Base-by-base conservation (phyloP, 345 rosid genomes). In the Rhodomyrtus tomentosa region DNA sequence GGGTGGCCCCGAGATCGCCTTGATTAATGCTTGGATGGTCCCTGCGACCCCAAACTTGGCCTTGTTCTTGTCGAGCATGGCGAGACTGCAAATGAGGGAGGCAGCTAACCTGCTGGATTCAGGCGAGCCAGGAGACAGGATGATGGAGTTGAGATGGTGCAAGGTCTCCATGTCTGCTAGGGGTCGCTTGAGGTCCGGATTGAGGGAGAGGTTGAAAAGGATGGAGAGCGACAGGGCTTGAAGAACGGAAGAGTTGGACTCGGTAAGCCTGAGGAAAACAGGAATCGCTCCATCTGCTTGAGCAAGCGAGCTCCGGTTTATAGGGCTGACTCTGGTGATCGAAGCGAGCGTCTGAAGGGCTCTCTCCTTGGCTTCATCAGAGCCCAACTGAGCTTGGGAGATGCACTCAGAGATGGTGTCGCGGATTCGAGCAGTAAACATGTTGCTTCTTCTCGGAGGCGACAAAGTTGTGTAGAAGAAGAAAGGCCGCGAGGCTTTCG, bases 11-110 rank as follows among this genome's bases (percentile, higher is more conserved):
- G 90, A 88, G 51, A 92, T 55, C 1, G 86, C 88, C 76, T 85
- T 76, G 24, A 92, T 85, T 7, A 93, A 84, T 20, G 87, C 72
- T 50, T 89, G 92, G 85, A 92, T 36, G 4, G 95, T 91, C 0
- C 93, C 93, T 0, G 91, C 92, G 4, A 91, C 93, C 3, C 96
- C 95, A 40, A 93, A 92, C 88, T 88, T 92, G 82, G 95, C 95
- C 88, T 93, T 93, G 91, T 93, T 92, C 83, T 91, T 91, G 91
- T 92, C 95, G 0, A 91, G 90, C 92, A 92, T 92, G 25, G 95
- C 94, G 82, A 92, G 80, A 88, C 96, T 93, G 85, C 95, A 91
- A 6, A 93, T 51, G 36, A 93, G 50, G 24, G 95, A 91, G 84
- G 91, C 90, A 50, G 91, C 93, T 20, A 90, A 76, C 54, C 85